Conservation (phyloP, 495 filamentous ascomycete genomes). For the Aspergillus sclerotiicarbonarius region DNA sequence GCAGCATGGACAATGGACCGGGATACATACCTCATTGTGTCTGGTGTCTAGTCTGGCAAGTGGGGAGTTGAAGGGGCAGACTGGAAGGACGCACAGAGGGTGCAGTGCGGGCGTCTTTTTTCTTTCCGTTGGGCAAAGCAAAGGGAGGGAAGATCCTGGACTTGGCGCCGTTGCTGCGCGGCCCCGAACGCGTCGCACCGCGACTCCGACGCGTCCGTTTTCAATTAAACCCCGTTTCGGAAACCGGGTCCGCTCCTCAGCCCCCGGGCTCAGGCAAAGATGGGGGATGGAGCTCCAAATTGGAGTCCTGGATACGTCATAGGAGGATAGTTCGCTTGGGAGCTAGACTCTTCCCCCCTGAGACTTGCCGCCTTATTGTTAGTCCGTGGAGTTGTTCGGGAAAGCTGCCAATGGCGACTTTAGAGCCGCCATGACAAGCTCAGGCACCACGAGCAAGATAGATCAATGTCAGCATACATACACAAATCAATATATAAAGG, state of each 20-base stretch:
- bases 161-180: conserved; percentile 21
- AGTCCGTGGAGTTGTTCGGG: too few species aligned
- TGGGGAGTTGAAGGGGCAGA: conserved; percentile 8
- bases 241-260: conserved; percentile 1
- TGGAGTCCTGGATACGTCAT: background rate
- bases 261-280: background rate
- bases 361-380: too few species aligned
- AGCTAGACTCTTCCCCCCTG: too few species aligned
- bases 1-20: background rate
- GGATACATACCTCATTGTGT: conserved; percentile 41
- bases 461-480: too few species aligned
- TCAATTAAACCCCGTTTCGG: conserved; percentile 37
- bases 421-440: too few species aligned
- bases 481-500: too few species aligned
- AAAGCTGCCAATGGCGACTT: too few species aligned
- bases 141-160: conserved; percentile 20
- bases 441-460: too few species aligned
- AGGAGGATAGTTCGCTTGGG: background rate
- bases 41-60: conserved; percentile 10
- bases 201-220: conserved; percentile 27
- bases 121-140: conserved; percentile 21
- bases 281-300: background rate
- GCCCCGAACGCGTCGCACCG: conserved; percentile 26
- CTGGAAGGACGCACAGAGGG: conserved; percentile 7
- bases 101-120: conserved; percentile 17